Conservation (phyloP, 441 rosid genomes). For the Hura crepitans region DNA sequence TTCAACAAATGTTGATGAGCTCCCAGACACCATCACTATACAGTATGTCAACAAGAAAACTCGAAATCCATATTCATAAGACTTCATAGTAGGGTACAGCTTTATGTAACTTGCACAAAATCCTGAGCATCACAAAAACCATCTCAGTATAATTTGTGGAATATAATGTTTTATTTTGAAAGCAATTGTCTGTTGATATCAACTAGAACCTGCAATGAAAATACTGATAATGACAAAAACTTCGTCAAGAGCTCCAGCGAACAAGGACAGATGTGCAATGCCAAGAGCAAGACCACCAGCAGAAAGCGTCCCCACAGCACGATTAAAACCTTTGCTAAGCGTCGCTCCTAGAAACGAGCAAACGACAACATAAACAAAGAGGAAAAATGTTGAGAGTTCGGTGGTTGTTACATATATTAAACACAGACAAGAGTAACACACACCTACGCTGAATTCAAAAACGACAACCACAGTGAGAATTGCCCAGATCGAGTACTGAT, state of each 20-base stretch:
- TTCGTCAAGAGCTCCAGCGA: conserved; percentile 56
- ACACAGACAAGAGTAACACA: neutral
- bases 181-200: no score
- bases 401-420: neutral
- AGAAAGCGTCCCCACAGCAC: conserved; percentile 76
- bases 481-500: conserved; percentile 86
- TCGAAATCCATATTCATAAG: conserved; percentile 53
- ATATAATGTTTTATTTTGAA: no score
- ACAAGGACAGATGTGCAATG: conserved; percentile 55
- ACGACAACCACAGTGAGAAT: conserved; percentile 86
- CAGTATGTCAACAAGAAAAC: conserved; percentile 57
- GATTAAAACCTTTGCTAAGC: conserved; percentile 74
- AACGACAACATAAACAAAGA: neutral
- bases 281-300: conserved; percentile 86
- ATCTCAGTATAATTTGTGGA: neutral
- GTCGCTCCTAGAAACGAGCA: conserved; percentile 37
- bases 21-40: conserved; percentile 49
- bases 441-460: conserved; percentile 86
- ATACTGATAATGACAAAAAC: conserved; percentile 52
- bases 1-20: conserved; percentile 31
- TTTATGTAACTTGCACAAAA: conserved; percentile 44
- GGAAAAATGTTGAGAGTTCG: no score
- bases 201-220: conserved; percentile 63
- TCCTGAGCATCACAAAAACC: conserved; percentile 29
- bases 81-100: conserved; percentile 49